phyloP scores from a whole-genome alignment of 2,329 filamentous ascomycete genomes.

The Orbilia ellipsospora region DNA sequence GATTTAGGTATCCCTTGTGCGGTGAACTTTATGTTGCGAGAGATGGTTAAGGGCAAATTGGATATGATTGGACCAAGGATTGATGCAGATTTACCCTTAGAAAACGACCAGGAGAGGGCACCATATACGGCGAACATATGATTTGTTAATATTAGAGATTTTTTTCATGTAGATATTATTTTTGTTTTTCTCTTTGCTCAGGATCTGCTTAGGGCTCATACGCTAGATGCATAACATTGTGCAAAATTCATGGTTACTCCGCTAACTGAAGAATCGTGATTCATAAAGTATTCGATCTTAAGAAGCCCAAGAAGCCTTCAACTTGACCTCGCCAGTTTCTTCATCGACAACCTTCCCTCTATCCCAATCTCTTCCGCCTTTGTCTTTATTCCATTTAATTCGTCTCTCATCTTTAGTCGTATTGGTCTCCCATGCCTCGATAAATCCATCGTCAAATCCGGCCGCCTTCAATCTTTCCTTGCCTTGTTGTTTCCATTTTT shows the following conservation, averaged over 20 bases:
- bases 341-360: conserved; percentile 65
- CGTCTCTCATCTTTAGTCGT: conserved; percentile 72
- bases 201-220: background rate
- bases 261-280: too few species aligned
- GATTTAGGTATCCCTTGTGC: conserved; percentile 78
- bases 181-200: background rate
- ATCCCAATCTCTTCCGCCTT: conserved; percentile 74
- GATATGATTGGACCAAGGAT: conserved; percentile 62
- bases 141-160: conserved; percentile 9
- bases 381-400: conserved; percentile 77
- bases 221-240: background rate
- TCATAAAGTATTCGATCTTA: background rate
- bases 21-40: conserved; percentile 77
- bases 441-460: conserved; percentile 80
- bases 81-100: conserved; percentile 36
- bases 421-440: conserved; percentile 76
- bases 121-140: conserved; percentile 7
- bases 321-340: conserved; percentile 57
- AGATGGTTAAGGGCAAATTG: conserved; percentile 78
- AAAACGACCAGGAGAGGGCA: conserved; percentile 11
- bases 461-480: conserved; percentile 79
- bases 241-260: too few species aligned
- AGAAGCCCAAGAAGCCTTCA: conserved; percentile 56
- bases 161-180: background rate
- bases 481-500: conserved; percentile 79